Conservation (phyloP, 208 protist genomes). For the Blastocrithidia nonstop region DNA sequence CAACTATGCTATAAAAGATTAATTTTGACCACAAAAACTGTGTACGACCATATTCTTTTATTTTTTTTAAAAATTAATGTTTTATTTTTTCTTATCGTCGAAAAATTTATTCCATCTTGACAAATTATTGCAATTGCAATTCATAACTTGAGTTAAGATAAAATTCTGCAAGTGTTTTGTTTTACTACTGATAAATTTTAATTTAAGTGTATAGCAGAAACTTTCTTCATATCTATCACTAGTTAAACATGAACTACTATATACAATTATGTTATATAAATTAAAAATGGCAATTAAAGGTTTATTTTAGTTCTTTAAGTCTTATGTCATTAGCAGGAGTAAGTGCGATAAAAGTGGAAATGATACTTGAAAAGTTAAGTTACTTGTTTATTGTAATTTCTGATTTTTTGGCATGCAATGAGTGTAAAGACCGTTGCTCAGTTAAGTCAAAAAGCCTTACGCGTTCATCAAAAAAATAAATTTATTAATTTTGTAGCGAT, state of each 20-base stretch:
- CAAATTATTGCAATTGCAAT: too few relatives aligned
- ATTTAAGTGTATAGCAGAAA: constrained; percentile 34
- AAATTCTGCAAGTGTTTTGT: too few relatives aligned
- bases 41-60: too few relatives aligned
- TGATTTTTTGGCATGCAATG: background rate
- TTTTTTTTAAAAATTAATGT: too few relatives aligned
- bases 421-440: background rate
- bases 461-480: constrained; percentile 5
- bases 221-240: background rate
- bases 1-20: too few relatives aligned
- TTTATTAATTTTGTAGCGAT: background rate
- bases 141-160: too few relatives aligned
- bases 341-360: constrained; percentile 2
- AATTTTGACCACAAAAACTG: too few relatives aligned
- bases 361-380: background rate
- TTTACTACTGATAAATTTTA: too few relatives aligned
- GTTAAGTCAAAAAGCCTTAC: background rate
- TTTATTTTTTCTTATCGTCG: too few relatives aligned
- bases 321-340: background rate
- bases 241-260: background rate
- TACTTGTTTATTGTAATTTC: background rate
- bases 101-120: too few relatives aligned
- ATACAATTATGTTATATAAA: background rate
- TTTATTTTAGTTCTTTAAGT: background rate
- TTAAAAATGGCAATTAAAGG: background rate